Evolutionary conservation across 306 rosid species (phyloP).

Genomic region (Cicer cuneatum): DNA sequence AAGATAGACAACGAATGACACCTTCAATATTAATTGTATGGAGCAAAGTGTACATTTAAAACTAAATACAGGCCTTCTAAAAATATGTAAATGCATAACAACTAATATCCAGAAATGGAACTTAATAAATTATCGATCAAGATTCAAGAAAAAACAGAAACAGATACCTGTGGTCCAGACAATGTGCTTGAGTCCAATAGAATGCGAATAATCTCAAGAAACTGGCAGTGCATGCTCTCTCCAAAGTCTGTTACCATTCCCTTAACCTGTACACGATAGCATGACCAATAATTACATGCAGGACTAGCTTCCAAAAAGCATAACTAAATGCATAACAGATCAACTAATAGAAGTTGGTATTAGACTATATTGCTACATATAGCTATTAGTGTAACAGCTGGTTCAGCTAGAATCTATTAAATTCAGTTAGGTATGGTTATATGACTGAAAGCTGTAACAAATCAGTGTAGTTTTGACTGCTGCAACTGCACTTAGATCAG

Average conservation of each 20-base stretch:
- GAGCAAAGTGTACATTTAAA: not conserved
- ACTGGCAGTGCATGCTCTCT: conserved; percentile 95
- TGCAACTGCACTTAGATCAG: conserved; percentile 18
- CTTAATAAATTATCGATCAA: conserved; percentile 1
- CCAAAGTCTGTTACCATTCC: conserved; percentile 95
- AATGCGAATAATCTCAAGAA: conserved; percentile 95
- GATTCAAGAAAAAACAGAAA: conserved; percentile 31
- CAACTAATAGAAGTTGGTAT: conserved; percentile 14
- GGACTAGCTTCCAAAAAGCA: conserved; percentile 22
- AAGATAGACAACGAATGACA: conserved; percentile 8
- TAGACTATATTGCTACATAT: not conserved
- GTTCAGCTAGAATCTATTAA: not conserved
- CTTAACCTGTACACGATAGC: conserved; percentile 66
- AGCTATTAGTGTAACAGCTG: not conserved
- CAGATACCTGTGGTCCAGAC: conserved; percentile 86
- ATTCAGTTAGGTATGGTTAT: conserved; percentile 8
- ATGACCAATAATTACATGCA: conserved; percentile 21
- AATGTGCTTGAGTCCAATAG: conserved; percentile 81
- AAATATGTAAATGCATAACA: conserved; percentile 12
- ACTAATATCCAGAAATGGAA: conserved; percentile 11
- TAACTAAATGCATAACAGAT: conserved; percentile 8
- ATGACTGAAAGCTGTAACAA: not conserved
- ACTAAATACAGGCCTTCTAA: not conserved
- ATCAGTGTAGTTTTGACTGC: conserved; percentile 2
- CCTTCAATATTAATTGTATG: not conserved